Evolutionary conservation across 306 rosid species (phyloP).

Genomic region (Sicyos baderoa): DNA sequence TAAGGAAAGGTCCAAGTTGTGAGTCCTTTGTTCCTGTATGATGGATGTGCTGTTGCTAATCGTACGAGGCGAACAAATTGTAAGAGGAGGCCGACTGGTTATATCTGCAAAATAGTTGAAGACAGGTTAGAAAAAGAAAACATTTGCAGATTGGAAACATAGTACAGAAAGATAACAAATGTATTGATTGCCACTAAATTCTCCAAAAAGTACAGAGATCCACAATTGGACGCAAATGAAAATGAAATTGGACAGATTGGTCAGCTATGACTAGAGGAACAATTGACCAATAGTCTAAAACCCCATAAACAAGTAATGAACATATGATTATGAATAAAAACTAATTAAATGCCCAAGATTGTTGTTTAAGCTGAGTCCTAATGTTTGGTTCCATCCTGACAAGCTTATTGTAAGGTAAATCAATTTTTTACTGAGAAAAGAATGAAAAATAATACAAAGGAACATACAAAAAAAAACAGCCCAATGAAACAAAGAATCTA

Average conservation of each 20-base stretch:
- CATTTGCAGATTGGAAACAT: background rate
- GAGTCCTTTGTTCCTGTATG: conserved; percentile 4
- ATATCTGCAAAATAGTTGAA: conserved; percentile 9
- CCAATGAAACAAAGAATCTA: too few species aligned
- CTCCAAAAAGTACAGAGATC: too few species aligned
- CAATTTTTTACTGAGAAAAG: too few species aligned
- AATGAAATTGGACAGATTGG: background rate
- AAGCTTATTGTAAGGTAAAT: too few species aligned
- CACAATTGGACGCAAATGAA: too few species aligned
- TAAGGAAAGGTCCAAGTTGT: conserved; percentile 8
- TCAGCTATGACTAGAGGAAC: background rate
- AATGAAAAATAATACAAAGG: too few species aligned
- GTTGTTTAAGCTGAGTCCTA: background rate
- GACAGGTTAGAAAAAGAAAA: background rate
- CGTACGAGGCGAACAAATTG: background rate
- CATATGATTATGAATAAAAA: background rate
- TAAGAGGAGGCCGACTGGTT: conserved; percentile 15
- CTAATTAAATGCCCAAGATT: background rate
- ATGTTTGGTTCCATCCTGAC: background rate
- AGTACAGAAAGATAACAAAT: background rate
- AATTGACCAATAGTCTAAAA: background rate
- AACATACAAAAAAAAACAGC: too few species aligned
- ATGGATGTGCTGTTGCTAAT: background rate
- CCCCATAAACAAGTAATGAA: background rate
- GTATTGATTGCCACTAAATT: background rate